A percentile compares a stretch with the other conserved stretches of the same genome.
phyloP scores from a whole-genome alignment of 768 basidiomycete species.

The Pleurotus cornucopiae region DNA sequence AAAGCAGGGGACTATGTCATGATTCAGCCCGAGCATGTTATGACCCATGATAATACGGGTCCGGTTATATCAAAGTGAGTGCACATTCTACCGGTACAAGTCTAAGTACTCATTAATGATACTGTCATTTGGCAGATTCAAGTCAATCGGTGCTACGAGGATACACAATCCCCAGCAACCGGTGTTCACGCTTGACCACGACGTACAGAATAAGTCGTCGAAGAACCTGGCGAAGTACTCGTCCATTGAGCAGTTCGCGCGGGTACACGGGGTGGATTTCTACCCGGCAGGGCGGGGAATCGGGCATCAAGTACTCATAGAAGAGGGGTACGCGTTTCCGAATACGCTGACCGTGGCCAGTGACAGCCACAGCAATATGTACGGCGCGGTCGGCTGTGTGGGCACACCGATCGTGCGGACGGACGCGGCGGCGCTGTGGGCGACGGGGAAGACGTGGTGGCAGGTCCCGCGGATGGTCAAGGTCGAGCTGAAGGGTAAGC shows the following conservation, averaged over 20 bases:
- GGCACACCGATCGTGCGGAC: slow-evolving; percentile 97
- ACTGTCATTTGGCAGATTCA: slow-evolving; percentile 57
- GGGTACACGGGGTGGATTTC: slow-evolving; percentile 83
- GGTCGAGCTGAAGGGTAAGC: slow-evolving; percentile 80
- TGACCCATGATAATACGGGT: slow-evolving; percentile 98
- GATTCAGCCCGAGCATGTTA: slow-evolving; percentile 97
- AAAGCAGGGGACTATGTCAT: slow-evolving; percentile 99
- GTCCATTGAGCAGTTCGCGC: slow-evolving; percentile 86
- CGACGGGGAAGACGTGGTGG: slow-evolving; percentile 99
- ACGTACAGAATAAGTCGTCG: slow-evolving; percentile 90
- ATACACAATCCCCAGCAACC: slow-evolving; percentile 80
- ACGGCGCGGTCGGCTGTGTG: slow-evolving; percentile 95
- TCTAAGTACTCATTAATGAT: not conserved
- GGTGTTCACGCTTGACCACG: slow-evolving; percentile 97
- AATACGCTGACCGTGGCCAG: slow-evolving; percentile 93
- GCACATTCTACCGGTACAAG: slow-evolving; percentile 4
- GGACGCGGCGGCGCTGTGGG: slow-evolving; percentile 94
- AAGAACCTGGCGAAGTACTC: slow-evolving; percentile 94
- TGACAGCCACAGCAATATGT: slow-evolving; percentile 98
- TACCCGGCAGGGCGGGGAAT: slow-evolving; percentile 98
- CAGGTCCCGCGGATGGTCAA: slow-evolving; percentile 96
- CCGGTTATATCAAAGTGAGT: slow-evolving; percentile 95
- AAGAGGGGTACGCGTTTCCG: slow-evolving; percentile 98
- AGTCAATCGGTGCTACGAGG: slow-evolving; percentile 85
- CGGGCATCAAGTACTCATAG: slow-evolving; percentile 95